A percentile compares a stretch with the other conserved stretches of the same genome.
Evolutionary conservation across 129 eudicot genomes (phyloP).

Genomic region (Flaveria sonorensis): DNA sequence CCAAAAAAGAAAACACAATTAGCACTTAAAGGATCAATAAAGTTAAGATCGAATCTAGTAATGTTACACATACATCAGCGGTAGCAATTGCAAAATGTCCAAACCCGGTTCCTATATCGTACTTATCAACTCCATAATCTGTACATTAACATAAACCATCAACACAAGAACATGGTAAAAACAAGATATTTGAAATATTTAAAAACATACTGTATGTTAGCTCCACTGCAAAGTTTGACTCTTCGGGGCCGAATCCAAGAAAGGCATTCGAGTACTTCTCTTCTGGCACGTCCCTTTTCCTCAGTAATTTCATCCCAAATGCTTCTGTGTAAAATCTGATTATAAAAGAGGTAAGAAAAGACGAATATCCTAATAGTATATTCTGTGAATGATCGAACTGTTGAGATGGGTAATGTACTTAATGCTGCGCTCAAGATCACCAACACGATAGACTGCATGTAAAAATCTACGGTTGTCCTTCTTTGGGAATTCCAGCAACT

Average conservation of each 20-base stretch:
- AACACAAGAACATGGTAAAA: constrained; percentile 9
- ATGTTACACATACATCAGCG: constrained; percentile 60
- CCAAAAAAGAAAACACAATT: background rate
- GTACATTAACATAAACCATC: constrained; percentile 29
- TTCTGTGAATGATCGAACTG: background rate
- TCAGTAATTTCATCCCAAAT: constrained; percentile 88
- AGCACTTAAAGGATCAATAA: constrained; percentile 1
- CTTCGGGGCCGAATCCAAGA: constrained; percentile 97
- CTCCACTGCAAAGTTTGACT: constrained; percentile 80
- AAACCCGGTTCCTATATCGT: constrained; percentile 94
- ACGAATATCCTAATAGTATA: background rate
- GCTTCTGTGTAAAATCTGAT: constrained; percentile 88
- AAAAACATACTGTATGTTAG: constrained; percentile 83
- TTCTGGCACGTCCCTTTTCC: constrained; percentile 87
- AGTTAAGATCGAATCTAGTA: background rate
- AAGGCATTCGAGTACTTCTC: constrained; percentile 95
- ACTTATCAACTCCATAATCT: constrained; percentile 95
- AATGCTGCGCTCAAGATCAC: constrained; percentile 90
- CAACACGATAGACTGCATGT: constrained; percentile 95
- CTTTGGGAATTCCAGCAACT: constrained; percentile 77
- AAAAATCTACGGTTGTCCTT: constrained; percentile 79
- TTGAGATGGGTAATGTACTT: constrained; percentile 46
- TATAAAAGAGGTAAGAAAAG: background rate
- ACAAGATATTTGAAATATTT: background rate
- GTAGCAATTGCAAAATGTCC: constrained; percentile 97